Evolutionary conservation across 2,329 filamentous ascomycete genomes (phyloP).

Genomic region (Fusarium domesticum): DNA sequence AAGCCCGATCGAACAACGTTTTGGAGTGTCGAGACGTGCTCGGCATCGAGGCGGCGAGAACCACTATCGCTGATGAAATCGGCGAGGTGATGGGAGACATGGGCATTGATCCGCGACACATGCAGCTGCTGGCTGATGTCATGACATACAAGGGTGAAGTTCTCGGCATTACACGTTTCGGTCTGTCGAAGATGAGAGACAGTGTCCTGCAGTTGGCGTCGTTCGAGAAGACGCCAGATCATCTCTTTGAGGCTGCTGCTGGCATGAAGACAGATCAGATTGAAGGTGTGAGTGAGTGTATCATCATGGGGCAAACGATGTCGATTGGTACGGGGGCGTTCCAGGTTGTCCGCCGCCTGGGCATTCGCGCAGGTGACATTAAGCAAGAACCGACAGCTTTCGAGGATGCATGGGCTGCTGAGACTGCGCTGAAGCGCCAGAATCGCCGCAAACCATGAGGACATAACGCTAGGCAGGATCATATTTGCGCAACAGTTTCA

Average conservation of each 20-base stretch:
- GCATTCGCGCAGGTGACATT: constrained; percentile 60
- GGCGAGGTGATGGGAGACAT: constrained; percentile 85
- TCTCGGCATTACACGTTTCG: constrained; percentile 93
- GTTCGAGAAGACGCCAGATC: constrained; percentile 98
- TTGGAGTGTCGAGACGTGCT: constrained; percentile 86
- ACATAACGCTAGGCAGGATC: background rate
- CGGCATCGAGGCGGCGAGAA: constrained; percentile 90
- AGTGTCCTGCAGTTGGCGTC: constrained; percentile 89
- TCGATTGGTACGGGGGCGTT: constrained; percentile 87
- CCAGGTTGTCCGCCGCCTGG: constrained; percentile 77
- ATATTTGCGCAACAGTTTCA: background rate
- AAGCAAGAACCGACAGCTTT: constrained; percentile 62
- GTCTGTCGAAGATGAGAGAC: constrained; percentile 93
- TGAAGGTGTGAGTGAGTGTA: constrained; percentile 91
- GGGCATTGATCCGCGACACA: constrained; percentile 95
- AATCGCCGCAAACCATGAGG: constrained; percentile 15
- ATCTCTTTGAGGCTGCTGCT: constrained; percentile 91
- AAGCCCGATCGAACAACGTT: constrained; percentile 77
- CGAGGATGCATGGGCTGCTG: constrained; percentile 61
- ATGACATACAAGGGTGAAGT: constrained; percentile 99
- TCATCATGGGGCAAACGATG: constrained; percentile 98
- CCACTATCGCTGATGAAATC: constrained; percentile 88
- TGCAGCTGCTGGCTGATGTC: constrained; percentile 94
- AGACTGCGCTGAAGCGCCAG: constrained; percentile 23
- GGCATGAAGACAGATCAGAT: constrained; percentile 90